Conservation (phyloP, 306 rosid genomes). For the Spatholobus suberectus region DNA sequence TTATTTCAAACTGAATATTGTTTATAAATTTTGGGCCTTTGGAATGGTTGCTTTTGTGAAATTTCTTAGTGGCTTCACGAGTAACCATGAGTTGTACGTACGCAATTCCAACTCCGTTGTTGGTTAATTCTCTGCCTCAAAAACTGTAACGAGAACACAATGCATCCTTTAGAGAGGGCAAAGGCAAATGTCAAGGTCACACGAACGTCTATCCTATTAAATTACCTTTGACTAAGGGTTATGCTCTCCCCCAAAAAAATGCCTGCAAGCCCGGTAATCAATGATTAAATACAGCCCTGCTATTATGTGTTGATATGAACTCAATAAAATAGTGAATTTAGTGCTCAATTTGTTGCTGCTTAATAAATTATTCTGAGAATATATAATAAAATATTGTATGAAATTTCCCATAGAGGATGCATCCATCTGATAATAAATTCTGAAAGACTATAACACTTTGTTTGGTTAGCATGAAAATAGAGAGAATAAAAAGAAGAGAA, state of each 20-base stretch:
- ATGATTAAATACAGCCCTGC: neutral
- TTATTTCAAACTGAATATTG: neutral
- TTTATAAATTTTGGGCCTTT: neutral
- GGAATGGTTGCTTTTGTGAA: neutral
- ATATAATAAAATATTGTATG: neutral
- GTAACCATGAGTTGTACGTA: conserved; percentile 3
- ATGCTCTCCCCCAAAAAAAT: neutral
- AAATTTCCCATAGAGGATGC: neutral
- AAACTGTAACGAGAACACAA: conserved; percentile 11
- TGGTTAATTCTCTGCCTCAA: conserved; percentile 15
- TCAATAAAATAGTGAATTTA: neutral
- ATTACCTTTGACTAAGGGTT: neutral
- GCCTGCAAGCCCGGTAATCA: neutral
- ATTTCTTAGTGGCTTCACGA: neutral
- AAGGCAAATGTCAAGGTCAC: conserved; percentile 38
- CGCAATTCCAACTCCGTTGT: conserved; percentile 6
- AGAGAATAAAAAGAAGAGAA: too few relatives aligned
- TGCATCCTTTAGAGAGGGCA: neutral
- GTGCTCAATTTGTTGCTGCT: neutral
- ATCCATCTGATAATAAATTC: neutral
- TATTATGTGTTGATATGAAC: neutral
- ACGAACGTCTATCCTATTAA: conserved; percentile 11
- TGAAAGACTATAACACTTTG: too few relatives aligned
- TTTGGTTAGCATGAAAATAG: too few relatives aligned
- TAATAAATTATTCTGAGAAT: neutral